These are phyloP conservation scores for Pseudohalonectria lignicola DNA, from an alignment of 2,329 filamentous ascomycete genomes.

Conservation along the genomic window DNA sequence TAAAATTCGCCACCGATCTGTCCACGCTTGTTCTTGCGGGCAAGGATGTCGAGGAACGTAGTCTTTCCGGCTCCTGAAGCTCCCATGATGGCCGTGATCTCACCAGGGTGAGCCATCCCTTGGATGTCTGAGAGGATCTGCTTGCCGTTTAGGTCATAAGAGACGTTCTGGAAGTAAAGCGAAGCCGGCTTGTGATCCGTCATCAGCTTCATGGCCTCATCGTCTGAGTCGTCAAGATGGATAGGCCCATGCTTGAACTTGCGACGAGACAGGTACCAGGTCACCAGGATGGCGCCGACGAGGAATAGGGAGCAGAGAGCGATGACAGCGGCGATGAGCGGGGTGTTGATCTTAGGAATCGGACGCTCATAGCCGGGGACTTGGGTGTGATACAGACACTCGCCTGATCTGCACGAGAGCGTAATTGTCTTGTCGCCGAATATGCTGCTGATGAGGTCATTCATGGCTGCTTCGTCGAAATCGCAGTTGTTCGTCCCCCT, in stretches of 20 bases:
- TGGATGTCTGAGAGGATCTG: constrained; percentile 71
- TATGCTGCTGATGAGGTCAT: constrained; percentile 74
- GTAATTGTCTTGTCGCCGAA: constrained; percentile 90
- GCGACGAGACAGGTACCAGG: constrained; percentile 82
- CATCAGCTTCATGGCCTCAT: constrained; percentile 78
- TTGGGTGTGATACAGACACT: constrained; percentile 88
- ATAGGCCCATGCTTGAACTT: constrained; percentile 62
- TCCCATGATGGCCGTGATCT: constrained; percentile 95
- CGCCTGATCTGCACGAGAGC: constrained; percentile 71
- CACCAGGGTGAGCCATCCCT: constrained; percentile 86
- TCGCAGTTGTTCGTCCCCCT: constrained; percentile 57
- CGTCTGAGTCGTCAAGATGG: constrained; percentile 78
- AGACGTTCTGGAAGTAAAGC: constrained; percentile 78
- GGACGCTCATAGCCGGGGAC: constrained; percentile 83
- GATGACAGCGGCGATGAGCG: constrained; percentile 88
- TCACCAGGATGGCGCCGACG: constrained; percentile 69
- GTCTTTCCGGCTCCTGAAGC: constrained; percentile 97
- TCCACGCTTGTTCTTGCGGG: constrained; percentile 93
- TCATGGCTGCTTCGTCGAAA: constrained; percentile 88
- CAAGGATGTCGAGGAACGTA: constrained; percentile 90
- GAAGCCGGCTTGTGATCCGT: constrained; percentile 84
- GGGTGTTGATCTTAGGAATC: constrained; percentile 92
- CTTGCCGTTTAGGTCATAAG: constrained; percentile 79
- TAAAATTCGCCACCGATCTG: constrained; percentile 69
- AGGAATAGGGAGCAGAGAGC: constrained; percentile 71